Evolutionary conservation across 176 grass and related monocot genomes (phyloP).

Genomic region (Guadua angustifolia): DNA sequence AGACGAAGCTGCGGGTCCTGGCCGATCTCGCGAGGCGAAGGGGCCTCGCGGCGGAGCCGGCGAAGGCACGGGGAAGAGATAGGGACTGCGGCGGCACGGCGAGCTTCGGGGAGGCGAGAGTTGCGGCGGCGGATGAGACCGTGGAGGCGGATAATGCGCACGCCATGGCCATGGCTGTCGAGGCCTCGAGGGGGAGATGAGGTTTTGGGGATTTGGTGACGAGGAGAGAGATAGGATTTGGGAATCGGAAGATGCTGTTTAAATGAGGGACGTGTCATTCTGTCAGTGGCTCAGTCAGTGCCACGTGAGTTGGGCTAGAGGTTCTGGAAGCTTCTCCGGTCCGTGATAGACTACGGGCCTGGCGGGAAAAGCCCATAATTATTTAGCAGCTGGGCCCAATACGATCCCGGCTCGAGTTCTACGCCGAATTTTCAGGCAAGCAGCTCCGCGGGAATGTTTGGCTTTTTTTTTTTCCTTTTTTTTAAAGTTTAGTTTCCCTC

Average conservation of each 20-base stretch:
- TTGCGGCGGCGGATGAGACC: constrained; percentile 30
- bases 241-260: constrained; percentile 9
- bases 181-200: constrained; percentile 20
- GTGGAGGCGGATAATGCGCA: constrained; percentile 48
- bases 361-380: neutral
- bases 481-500: no score
- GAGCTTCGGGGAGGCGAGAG: constrained; percentile 37
- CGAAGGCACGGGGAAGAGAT: constrained; percentile 23
- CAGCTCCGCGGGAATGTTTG: neutral
- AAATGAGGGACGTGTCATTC: neutral
- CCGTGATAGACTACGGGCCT: neutral
- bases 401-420: neutral
- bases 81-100: constrained; percentile 13
- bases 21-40: constrained; percentile 30
- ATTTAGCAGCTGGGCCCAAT: neutral
- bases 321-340: neutral
- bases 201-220: constrained; percentile 1
- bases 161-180: constrained; percentile 50
- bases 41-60: constrained; percentile 4
- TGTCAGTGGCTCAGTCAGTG: neutral
- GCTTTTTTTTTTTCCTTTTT: no score
- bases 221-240: constrained; percentile 31
- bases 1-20: constrained; percentile 46
- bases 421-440: neutral
- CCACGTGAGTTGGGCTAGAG: neutral